Base-by-base conservation (phyloP, 345 rosid genomes). In the Dimocarpus longan region DNA sequence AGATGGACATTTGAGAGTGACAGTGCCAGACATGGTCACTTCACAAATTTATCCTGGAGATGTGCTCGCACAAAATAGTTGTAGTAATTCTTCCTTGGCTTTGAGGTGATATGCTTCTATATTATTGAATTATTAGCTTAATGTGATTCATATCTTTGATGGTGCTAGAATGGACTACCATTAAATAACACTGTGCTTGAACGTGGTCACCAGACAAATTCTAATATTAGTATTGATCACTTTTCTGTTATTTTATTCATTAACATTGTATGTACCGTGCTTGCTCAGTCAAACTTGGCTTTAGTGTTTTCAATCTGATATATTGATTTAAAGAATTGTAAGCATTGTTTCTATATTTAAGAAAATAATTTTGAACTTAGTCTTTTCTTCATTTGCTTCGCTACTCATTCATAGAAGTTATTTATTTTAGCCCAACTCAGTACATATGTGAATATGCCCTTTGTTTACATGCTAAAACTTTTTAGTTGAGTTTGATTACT, bases 31-130 rank as follows among this genome's bases (percentile, higher is more conserved):
- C 77, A 79, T 78, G 79, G 80, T 87, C 77, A 75, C 78, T 73
- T 80, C 89, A 43, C 80, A 85, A 43, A 82, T 80, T 74, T 79
- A 84, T 85, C 73, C 82, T 79, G 86, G 86, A 80, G 78, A 84
- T 78, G 40, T 62, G 75, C 66, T 76, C 52, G 37, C 76, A 11
- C 75, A 82, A 80, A 84, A 76, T 76, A 54, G 44, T 44, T 69
- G 62, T 73, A 70, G 81, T 75, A 52, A 59, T 81, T 88, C 93
- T 60, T 71, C 80, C 73, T 48, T 78, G 70, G 71, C 88, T 8
- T 85, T 93, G 85, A 92, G 99, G 99, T 94, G 70, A 54, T 68
- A 21, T 11, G 28, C 11, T 59, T 63, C 59, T 26, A 72, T 19
- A 5, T 32, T 46, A n/a, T 72, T 19, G 7, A 18, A 50, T 64